phyloP scores from a whole-genome alignment of 306 rosid genomes.

The Amphicarpaea edgeworthii region DNA sequence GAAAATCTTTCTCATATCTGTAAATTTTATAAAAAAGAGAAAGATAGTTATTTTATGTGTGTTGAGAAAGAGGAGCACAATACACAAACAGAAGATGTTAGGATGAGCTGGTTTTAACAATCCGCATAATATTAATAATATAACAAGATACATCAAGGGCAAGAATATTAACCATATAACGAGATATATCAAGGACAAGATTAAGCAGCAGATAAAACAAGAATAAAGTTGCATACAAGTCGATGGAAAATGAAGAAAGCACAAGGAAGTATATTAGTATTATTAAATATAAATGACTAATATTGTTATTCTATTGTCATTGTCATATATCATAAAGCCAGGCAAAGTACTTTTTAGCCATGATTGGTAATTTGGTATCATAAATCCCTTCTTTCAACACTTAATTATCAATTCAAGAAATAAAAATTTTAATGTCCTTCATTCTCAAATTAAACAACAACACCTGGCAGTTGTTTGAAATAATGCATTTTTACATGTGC shows the following conservation, averaged over 20 bases:
- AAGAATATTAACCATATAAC: background rate
- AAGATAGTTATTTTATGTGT: slow-evolving; percentile 11
- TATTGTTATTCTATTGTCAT: too few species aligned
- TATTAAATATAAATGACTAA: too few species aligned
- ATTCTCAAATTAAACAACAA: slow-evolving; percentile 13
- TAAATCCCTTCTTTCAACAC: background rate
- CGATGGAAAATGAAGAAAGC: background rate
- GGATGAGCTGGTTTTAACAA: slow-evolving; percentile 15
- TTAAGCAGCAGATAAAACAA: slow-evolving; percentile 18
- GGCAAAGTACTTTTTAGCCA: too few species aligned
- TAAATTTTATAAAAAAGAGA: slow-evolving; percentile 39
- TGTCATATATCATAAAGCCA: too few species aligned
- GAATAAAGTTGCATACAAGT: background rate
- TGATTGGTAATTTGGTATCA: background rate
- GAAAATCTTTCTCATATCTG: slow-evolving; percentile 94
- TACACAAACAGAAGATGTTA: background rate
- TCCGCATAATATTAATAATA: background rate
- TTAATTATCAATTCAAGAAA: background rate
- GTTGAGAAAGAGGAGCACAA: slow-evolving; percentile 14
- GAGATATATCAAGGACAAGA: slow-evolving; percentile 1
- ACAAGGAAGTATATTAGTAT: background rate
- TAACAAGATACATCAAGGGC: slow-evolving; percentile 5
- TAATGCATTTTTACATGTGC: background rate
- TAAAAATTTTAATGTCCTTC: slow-evolving; percentile 13
- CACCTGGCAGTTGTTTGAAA: slow-evolving; percentile 7